phyloP scores from a whole-genome alignment of 176 grass and related monocot species.

The Eleusine indica region DNA sequence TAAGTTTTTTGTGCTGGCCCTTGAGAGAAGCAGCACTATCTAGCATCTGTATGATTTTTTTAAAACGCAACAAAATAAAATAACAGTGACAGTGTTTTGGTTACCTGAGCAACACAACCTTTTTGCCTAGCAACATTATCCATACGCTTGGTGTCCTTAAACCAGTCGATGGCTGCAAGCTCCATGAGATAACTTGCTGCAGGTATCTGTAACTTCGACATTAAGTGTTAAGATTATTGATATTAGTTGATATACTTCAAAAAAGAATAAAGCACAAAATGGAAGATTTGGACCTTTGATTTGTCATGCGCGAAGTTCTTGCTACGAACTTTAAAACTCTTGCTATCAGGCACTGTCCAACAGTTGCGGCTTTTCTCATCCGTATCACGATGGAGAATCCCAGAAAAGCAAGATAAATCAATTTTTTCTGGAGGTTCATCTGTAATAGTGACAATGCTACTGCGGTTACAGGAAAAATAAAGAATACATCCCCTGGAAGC shows the following conservation, averaged over 20 bases:
- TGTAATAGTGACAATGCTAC: constrained; percentile 35
- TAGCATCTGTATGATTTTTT: not conserved
- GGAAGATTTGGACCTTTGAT: constrained; percentile 73
- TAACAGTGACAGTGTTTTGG: not conserved
- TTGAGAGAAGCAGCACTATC: not conserved
- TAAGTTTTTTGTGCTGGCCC: not conserved
- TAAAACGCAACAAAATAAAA: not conserved
- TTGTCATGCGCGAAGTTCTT: constrained; percentile 85
- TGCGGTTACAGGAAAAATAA: constrained; percentile 11
- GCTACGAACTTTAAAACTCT: constrained; percentile 88
- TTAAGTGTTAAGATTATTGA: constrained; percentile 21
- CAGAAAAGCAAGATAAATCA: constrained; percentile 80
- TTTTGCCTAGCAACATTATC: constrained; percentile 75
- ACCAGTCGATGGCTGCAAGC: constrained; percentile 85
- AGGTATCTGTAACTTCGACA: constrained; percentile 60
- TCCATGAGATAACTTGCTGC: constrained; percentile 84
- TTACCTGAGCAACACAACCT: constrained; percentile 84
- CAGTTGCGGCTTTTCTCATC: constrained; percentile 85
- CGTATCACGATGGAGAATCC: constrained; percentile 58
- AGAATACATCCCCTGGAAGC: not conserved
- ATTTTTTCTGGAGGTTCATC: constrained; percentile 62
- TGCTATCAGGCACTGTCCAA: constrained; percentile 81
- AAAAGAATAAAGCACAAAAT: not conserved
- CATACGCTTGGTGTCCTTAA: constrained; percentile 82
- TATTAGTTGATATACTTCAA: constrained; percentile 16